Evolutionary conservation across 2,329 filamentous ascomycete species (phyloP), one percentile per base, ranked within the genome.

Genomic region (Diaporthe longicolla): DNA sequence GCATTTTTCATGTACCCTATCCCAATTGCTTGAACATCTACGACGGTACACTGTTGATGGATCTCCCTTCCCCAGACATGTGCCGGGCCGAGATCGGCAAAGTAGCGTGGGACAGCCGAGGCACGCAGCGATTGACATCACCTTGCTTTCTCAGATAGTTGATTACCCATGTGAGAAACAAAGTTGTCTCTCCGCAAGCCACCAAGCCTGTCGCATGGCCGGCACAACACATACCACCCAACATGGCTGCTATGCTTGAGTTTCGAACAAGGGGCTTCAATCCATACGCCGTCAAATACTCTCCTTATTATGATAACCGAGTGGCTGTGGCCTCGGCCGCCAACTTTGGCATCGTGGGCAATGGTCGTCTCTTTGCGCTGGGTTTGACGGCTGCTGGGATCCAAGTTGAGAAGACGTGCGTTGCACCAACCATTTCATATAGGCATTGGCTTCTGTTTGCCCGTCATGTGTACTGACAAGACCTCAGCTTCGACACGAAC

Each of bases 241-340:
- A 75, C 73, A 85, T 83, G 86, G 87, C 81, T 76, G 80, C 73
- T 35, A 98, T 98, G 95, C 92, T 98, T 79, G 95, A 98, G 85
- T 98, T 94, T 85, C 93, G 94, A 77, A 98, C 97, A 29, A 90
- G 94, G 82, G 97, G 97, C 80, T 98, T 91, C 89, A 98, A 98
- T 84, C 95, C 95, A 80, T 98, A 97, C 85, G 94, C 94, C 78
- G 95, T 98, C 84, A 98, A 98, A 85, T 99, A 98, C 88, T 98
- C 96, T 72, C 97, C 97, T 9, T 99, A 98, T 87, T 97, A 97
- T 86, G 97, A 98, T 86, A 97, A 94, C 77, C 92, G 95, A 76
- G 91, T 99, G 77, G 96, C 96, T 73, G 95, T 98, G 79, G 94
- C 94, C 40, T 90, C 94, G 1, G 93, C 95, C n/a, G 92, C 96